Evolutionary conservation across 2,329 filamentous ascomycete species (phyloP), one percentile per base, ranked within the genome.

Genomic region (Diaporthe ilicicola): DNA sequence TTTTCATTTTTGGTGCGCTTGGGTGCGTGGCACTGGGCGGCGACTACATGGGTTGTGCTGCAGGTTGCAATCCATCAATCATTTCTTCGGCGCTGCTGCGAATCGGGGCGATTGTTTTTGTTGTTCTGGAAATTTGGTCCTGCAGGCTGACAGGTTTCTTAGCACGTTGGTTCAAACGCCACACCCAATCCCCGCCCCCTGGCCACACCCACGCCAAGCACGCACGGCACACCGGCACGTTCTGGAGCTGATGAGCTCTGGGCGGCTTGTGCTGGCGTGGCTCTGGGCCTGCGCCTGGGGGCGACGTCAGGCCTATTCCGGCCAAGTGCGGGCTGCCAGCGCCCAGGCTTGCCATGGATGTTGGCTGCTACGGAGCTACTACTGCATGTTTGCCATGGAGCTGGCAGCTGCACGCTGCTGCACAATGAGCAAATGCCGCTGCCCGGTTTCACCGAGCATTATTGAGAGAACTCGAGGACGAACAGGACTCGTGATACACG

Each of bases 141-240:
- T 61, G 56, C 56, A 61, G 39, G n/a, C n/a, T n/a, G n/a, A n/a
- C n/a, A n/a, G n/a, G n/a, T n/a, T 34, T n/a, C 46, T 46, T 46
- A 39, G 56, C 24, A 61, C 15, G 46, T 62, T 48, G 44, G 39
- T 17, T 9, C 19, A 12, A 32, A 17, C 29, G 34, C 39, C 44
- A 34, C 10, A 22, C 19, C 24, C n/a, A 39, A 39, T 32, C 44
- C 44, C 39, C 24, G 37, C 24, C 24, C 9, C 56, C 56, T 34
- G 32, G 32, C 39, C 27, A 22, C n/a, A n/a, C n/a, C n/a, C n/a
- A n/a, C n/a, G n/a, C n/a, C n/a, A n/a, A n/a, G n/a, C n/a, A n/a
- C 42, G 12, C 8, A 48, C 59, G 59, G 59, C 59, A 62, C 59
- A 62, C 17, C 59, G 59, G 59, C 59, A 62, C 59, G 59, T 62